These are phyloP conservation scores for Chenopodium berlandieri DNA, from an alignment of 148 eudicot species.

Conservation along the genomic window DNA sequence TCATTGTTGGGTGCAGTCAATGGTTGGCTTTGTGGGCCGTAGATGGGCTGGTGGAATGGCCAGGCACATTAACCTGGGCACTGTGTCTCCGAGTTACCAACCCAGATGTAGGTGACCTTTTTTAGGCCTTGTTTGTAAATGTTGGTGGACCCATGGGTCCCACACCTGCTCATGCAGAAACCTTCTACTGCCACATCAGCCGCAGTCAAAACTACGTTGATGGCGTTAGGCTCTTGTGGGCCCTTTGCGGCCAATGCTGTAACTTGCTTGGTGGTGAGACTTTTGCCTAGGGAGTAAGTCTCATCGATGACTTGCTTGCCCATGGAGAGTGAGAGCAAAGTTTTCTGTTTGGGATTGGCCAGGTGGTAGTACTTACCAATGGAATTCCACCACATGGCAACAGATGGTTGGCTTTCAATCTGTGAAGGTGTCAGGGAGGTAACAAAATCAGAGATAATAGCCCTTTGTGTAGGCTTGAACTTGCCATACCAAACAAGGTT, in stretches of 20 bases:
- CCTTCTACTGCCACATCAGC: slow-evolving; percentile 43
- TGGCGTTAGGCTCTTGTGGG: slow-evolving; percentile 17
- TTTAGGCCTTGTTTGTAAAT: background rate
- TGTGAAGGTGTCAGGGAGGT: slow-evolving; percentile 22
- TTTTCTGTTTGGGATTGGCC: slow-evolving; percentile 13
- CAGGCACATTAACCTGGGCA: slow-evolving; percentile 71
- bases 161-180: slow-evolving; percentile 44
- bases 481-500: slow-evolving; percentile 49
- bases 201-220: slow-evolving; percentile 41
- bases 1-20: slow-evolving; percentile 55
- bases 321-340: slow-evolving; percentile 3
- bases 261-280: slow-evolving; percentile 20
- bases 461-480: slow-evolving; percentile 34
- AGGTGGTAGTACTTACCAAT: slow-evolving; percentile 28
- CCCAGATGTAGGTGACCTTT: slow-evolving; percentile 46
- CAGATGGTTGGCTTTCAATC: slow-evolving; percentile 12
- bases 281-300: slow-evolving; percentile 34
- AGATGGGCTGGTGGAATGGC: slow-evolving; percentile 64
- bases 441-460: slow-evolving; percentile 39
- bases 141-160: slow-evolving; percentile 39
- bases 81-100: slow-evolving; percentile 52
- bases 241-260: slow-evolving; percentile 19
- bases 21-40: slow-evolving; percentile 64
- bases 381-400: slow-evolving; percentile 36
- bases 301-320: slow-evolving; percentile 33